Conservation (phyloP, 306 rosid genomes). For the Crataegus laevigata region DNA sequence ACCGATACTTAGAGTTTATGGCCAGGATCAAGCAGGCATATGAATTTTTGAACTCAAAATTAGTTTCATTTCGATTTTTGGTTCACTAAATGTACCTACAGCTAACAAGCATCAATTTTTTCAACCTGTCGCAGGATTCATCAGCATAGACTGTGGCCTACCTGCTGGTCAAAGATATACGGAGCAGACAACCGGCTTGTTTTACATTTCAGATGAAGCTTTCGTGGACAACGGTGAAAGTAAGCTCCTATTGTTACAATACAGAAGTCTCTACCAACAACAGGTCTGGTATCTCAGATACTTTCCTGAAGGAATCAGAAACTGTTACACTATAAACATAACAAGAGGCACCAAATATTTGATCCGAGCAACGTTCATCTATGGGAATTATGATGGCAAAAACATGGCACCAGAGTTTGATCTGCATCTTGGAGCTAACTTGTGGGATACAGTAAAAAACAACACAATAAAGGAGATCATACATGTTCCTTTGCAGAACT, state of each 20-base stretch:
- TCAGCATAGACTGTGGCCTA: conserved; percentile 24
- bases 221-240: conserved; percentile 11
- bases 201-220: conserved; percentile 11
- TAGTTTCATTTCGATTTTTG: background rate
- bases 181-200: conserved; percentile 3
- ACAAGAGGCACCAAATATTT: conserved; percentile 12
- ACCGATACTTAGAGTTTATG: background rate
- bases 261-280: background rate
- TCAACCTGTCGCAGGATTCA: conserved; percentile 10
- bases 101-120: background rate
- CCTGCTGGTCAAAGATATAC: background rate
- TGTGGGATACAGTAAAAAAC: conserved; percentile 16
- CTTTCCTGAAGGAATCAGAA: conserved; percentile 30
- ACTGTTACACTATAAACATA: conserved; percentile 22
- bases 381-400: conserved; percentile 26
- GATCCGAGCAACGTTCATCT: conserved; percentile 20
- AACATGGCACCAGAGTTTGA: conserved; percentile 7
- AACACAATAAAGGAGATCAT: conserved; percentile 10
- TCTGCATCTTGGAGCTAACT: conserved; percentile 16
- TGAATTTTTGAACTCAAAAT: background rate
- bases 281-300: conserved; percentile 12
- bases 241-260: background rate
- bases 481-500: conserved; percentile 14
- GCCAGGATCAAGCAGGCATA: conserved; percentile 7
- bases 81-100: background rate